Percentiles rank a stretch among this genome's conserved stretches.
Conservation (phyloP, 2,329 filamentous ascomycete genomes). For the Chaetomium strumarium region DNA sequence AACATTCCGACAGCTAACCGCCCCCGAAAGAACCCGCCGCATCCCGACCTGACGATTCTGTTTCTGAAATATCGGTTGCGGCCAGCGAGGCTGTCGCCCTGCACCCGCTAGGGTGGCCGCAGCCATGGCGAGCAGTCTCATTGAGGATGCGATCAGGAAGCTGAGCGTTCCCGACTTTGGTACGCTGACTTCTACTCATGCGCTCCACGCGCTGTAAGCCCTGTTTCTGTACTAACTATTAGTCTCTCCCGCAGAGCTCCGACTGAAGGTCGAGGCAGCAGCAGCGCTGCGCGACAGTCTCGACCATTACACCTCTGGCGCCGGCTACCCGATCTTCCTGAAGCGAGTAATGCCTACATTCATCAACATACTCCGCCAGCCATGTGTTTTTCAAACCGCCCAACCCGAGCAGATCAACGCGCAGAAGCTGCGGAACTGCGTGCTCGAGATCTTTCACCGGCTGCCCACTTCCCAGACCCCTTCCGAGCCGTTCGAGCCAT, state of each 20-base stretch:
- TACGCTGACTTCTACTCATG: constrained; percentile 28
- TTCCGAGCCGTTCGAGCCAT: constrained; percentile 76
- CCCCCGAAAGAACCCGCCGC: not conserved
- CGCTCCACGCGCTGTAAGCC: not conserved
- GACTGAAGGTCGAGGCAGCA: constrained; percentile 74
- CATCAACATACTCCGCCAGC: constrained; percentile 74
- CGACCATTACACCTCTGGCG: constrained; percentile 76
- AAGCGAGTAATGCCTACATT: constrained; percentile 87
- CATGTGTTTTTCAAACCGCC: constrained; percentile 85
- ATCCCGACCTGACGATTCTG: not conserved
- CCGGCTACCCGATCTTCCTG: constrained; percentile 74
- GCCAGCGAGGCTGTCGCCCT: constrained; percentile 18
- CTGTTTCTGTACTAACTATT: constrained; percentile 10
- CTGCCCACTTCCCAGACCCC: constrained; percentile 66
- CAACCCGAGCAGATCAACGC: constrained; percentile 68
- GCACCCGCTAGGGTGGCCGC: constrained; percentile 38
- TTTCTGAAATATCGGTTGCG: constrained; percentile 18
- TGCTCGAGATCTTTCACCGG: constrained; percentile 91
- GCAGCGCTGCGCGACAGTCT: constrained; percentile 84
- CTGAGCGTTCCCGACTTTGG: constrained; percentile 51
- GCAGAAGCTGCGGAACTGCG: constrained; percentile 82
- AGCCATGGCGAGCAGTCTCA: constrained; percentile 54
- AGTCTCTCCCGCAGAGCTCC: constrained; percentile 55
- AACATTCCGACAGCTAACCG: not conserved
- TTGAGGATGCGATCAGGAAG: constrained; percentile 59